Conservation (phyloP, 305 asterid genomes). For the Rubia balearica region DNA sequence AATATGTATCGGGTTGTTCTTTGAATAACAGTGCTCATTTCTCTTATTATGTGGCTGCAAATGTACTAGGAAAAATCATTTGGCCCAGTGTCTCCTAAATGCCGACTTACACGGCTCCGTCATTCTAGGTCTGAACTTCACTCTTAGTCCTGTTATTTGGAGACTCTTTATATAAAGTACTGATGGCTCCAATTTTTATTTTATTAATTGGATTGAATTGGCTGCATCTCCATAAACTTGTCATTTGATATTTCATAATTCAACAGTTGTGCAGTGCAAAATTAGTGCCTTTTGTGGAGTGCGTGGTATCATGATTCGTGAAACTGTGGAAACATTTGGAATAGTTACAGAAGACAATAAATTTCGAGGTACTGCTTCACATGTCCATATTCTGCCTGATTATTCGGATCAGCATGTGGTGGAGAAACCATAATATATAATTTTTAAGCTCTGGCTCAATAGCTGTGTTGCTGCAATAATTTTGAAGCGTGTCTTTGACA, state of each 20-base stretch:
- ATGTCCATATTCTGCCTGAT: not conserved
- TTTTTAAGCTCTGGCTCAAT: not conserved
- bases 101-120: conserved; percentile 78
- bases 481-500: not conserved
- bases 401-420: not conserved
- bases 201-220: not conserved
- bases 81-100: conserved; percentile 62
- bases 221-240: not conserved
- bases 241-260: conserved; percentile 14
- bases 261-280: conserved; percentile 67
- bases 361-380: conserved; percentile 50
- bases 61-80: conserved; percentile 80
- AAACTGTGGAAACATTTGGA: conserved; percentile 81
- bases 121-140: conserved; percentile 49
- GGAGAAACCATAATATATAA: not conserved
- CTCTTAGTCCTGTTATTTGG: conserved; percentile 5
- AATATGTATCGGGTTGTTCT: not conserved
- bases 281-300: conserved; percentile 42
- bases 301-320: conserved; percentile 71
- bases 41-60: conserved; percentile 9
- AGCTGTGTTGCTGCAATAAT: not conserved
- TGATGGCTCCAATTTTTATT: not conserved
- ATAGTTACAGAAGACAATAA: conserved; percentile 65
- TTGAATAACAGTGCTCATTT: not conserved
- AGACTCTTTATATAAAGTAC: not conserved